These are phyloP conservation scores for Parastagonospora nodorum DNA, from an alignment of 2,329 filamentous ascomycete species.

Conservation along the genomic window DNA sequence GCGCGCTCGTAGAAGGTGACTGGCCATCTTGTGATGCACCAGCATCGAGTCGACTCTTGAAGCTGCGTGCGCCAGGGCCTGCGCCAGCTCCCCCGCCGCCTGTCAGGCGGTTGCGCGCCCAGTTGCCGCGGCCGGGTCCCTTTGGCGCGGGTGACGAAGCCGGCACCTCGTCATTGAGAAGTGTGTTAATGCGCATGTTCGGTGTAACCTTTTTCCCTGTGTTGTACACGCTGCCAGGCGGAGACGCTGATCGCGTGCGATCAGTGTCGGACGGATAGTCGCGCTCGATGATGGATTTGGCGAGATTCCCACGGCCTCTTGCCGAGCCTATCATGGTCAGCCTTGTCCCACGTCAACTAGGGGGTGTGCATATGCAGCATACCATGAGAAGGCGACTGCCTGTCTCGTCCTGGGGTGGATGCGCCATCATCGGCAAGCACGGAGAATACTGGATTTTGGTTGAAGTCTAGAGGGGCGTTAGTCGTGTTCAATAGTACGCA, in stretches of 20 bases:
- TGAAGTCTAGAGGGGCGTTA: slow-evolving; percentile 37
- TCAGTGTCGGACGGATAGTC: slow-evolving; percentile 53
- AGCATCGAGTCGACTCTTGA: slow-evolving; percentile 43
- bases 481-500: background rate
- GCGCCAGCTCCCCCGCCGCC: slow-evolving; percentile 9
- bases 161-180: slow-evolving; percentile 52
- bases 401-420: slow-evolving; percentile 46
- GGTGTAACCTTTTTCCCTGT: slow-evolving; percentile 43
- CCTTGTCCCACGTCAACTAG: background rate
- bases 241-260: slow-evolving; percentile 53
- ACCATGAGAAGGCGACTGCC: slow-evolving; percentile 48
- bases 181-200: slow-evolving; percentile 55
- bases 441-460: slow-evolving; percentile 49
- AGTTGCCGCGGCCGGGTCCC: slow-evolving; percentile 56
- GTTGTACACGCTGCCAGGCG: slow-evolving; percentile 48
- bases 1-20: slow-evolving; percentile 37
- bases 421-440: slow-evolving; percentile 47
- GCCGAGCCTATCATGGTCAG: slow-evolving; percentile 33
- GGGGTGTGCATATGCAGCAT: slow-evolving; percentile 5
- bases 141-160: slow-evolving; percentile 44
- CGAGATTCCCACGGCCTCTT: slow-evolving; percentile 42
- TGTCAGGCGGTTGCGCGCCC: slow-evolving; percentile 48
- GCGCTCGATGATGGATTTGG: slow-evolving; percentile 40
- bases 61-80: slow-evolving; percentile 29
- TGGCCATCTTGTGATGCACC: slow-evolving; percentile 38